Conservation (phyloP, 495 filamentous ascomycete genomes). For the Xylaria bambusicola region DNA sequence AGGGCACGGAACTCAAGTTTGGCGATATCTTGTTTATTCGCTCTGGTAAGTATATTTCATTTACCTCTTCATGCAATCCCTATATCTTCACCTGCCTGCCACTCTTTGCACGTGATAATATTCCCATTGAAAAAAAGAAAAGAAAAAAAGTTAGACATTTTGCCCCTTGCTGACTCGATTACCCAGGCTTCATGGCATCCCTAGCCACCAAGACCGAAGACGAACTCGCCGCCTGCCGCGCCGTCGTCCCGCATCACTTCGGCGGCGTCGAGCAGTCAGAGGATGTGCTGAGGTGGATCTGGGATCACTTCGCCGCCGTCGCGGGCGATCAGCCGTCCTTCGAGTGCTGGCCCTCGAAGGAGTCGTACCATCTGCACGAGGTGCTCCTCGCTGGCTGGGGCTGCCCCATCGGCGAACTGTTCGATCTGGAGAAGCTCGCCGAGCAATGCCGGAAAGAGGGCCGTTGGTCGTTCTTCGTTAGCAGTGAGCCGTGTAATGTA, state of each 20-base stretch:
- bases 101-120: not conserved
- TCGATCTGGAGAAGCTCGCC: constrained; percentile 47
- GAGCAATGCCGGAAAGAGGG: constrained; percentile 32
- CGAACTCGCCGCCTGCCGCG: constrained; percentile 37
- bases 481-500: constrained; percentile 51
- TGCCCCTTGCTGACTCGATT: not conserved
- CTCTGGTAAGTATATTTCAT: constrained; percentile 33
- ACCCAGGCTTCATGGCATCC: constrained; percentile 47
- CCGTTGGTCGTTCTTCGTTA: constrained; percentile 50
- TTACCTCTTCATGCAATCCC: not conserved
- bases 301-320: constrained; percentile 51
- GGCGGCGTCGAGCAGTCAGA: constrained; percentile 54
- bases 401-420: constrained; percentile 52
- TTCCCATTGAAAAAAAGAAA: no score
- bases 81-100: not conserved
- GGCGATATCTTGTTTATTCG: constrained; percentile 60
- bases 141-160: no score
- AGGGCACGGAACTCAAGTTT: constrained; percentile 52
- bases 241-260: constrained; percentile 41
- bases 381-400: constrained; percentile 52
- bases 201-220: constrained; percentile 31
- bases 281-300: constrained; percentile 43
- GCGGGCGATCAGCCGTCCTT: constrained; percentile 56
- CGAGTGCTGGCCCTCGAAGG: constrained; percentile 42
- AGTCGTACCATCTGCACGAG: constrained; percentile 41